Conservation (phyloP, 2,329 filamentous ascomycete genomes). For the Colletotrichum acutatum region DNA sequence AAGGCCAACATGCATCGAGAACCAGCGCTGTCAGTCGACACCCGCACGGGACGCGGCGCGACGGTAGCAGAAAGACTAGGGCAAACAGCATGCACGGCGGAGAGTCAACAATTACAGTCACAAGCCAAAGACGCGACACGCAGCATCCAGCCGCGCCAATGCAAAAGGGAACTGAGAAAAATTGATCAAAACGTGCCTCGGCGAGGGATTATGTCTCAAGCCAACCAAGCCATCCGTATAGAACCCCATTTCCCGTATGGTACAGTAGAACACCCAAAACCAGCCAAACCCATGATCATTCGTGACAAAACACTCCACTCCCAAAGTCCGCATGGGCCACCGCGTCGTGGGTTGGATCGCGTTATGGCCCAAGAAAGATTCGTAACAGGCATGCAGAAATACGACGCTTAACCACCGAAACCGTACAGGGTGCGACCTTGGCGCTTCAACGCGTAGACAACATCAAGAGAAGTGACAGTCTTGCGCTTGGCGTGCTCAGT, state of each 20-base stretch:
- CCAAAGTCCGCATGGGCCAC: conserved; percentile 35
- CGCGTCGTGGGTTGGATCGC: conserved; percentile 28
- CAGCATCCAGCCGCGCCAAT: not conserved
- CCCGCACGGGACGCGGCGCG: too few relatives aligned
- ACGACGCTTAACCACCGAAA: conserved; percentile 80
- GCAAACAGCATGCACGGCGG: not conserved
- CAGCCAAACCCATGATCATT: conserved; percentile 55
- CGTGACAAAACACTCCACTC: conserved; percentile 51
- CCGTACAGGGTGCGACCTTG: conserved; percentile 84
- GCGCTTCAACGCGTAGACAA: conserved; percentile 76
- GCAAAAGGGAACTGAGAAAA: not conserved
- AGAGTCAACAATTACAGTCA: not conserved
- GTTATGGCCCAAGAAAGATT: conserved; percentile 43
- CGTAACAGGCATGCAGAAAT: conserved; percentile 49
- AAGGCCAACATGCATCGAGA: too few relatives aligned
- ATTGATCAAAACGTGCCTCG: conserved; percentile 33
- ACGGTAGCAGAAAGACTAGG: too few relatives aligned
- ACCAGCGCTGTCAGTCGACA: too few relatives aligned
- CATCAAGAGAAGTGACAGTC: conserved; percentile 78
- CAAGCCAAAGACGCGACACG: not conserved
- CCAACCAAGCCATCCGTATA: conserved; percentile 40
- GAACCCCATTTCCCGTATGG: conserved; percentile 54
- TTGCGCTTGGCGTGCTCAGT: conserved; percentile 85
- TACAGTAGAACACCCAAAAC: conserved; percentile 56
- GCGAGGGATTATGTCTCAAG: conserved; percentile 35